These are phyloP conservation scores for Pyronema domesticum DNA, from an alignment of 495 filamentous ascomycete species.

Conservation along the genomic window DNA sequence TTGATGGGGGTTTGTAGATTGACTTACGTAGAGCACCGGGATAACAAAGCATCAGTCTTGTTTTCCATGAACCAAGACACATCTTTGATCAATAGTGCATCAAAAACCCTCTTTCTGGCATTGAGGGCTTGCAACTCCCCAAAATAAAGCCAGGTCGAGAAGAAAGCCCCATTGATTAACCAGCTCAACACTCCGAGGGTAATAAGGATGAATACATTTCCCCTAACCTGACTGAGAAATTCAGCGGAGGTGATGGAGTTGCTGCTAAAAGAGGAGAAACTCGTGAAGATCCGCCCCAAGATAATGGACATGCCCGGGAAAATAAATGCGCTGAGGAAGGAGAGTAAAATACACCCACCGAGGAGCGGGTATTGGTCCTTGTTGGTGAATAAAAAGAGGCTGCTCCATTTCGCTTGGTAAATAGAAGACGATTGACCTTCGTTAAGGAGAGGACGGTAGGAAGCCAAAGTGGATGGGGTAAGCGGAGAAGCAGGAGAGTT, in stretches of 20 bases:
- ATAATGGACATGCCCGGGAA: slow-evolving; percentile 50
- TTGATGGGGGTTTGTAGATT: slow-evolving; percentile 18
- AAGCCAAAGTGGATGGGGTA: too few relatives aligned
- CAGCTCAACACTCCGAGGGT: slow-evolving; percentile 45
- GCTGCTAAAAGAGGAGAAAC: slow-evolving; percentile 47
- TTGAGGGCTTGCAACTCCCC: slow-evolving; percentile 62
- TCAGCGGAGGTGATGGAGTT: slow-evolving; percentile 32
- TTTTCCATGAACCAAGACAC: slow-evolving; percentile 70
- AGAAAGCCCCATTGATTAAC: slow-evolving; percentile 46
- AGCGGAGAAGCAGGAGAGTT: too few relatives aligned
- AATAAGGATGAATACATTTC: slow-evolving; percentile 39
- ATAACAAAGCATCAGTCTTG: slow-evolving; percentile 52
- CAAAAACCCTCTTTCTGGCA: slow-evolving; percentile 47
- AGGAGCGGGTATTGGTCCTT: slow-evolving; percentile 41
- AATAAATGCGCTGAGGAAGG: slow-evolving; percentile 43
- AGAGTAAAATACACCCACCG: slow-evolving; percentile 33
- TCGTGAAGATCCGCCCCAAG: slow-evolving; percentile 57
- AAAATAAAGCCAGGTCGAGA: slow-evolving; percentile 51
- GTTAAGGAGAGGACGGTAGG: too few relatives aligned
- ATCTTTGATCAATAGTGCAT: slow-evolving; percentile 48
- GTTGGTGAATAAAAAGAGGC: slow-evolving; percentile 58
- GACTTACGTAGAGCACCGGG: slow-evolving; percentile 61
- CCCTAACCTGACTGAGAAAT: slow-evolving; percentile 38
- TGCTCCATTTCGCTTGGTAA: slow-evolving; percentile 20
- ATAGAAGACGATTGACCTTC: too few relatives aligned